Conservation (phyloP, 129 eudicot genomes). For the Heracleum sosnowskyi region DNA sequence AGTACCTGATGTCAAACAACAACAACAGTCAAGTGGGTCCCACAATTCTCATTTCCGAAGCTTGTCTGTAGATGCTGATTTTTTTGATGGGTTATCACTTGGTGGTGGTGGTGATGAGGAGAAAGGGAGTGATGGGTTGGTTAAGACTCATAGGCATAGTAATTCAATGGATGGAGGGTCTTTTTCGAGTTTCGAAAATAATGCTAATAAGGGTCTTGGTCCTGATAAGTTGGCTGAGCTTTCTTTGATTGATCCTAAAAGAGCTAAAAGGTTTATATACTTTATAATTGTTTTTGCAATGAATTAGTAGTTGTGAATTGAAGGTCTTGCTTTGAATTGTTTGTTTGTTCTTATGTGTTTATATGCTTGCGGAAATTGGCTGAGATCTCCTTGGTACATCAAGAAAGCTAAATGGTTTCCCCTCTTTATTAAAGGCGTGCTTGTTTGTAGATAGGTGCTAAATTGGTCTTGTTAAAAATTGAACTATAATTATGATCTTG, state of each 20-base stretch:
- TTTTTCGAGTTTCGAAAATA: constrained; percentile 25
- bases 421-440: no score
- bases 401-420: constrained; percentile 46
- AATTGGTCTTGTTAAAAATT: no score
- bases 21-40: neutral
- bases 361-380: neutral
- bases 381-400: neutral
- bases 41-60: constrained; percentile 45
- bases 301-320: no score
- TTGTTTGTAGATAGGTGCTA: no score
- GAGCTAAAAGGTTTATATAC: constrained; percentile 23
- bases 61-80: constrained; percentile 77
- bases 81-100: constrained; percentile 60
- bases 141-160: constrained; percentile 35
- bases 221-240: constrained; percentile 76
- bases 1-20: neutral
- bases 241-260: constrained; percentile 74
- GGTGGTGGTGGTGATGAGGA: constrained; percentile 6
- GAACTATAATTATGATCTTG: neutral
- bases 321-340: no score
- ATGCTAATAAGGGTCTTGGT: constrained; percentile 58
- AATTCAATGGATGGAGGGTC: constrained; percentile 69
- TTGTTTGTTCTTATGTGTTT: no score
- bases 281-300: no score
- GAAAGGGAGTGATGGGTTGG: no score